phyloP scores from a whole-genome alignment of 495 filamentous ascomycete species.

The Penicillium nucicola region DNA sequence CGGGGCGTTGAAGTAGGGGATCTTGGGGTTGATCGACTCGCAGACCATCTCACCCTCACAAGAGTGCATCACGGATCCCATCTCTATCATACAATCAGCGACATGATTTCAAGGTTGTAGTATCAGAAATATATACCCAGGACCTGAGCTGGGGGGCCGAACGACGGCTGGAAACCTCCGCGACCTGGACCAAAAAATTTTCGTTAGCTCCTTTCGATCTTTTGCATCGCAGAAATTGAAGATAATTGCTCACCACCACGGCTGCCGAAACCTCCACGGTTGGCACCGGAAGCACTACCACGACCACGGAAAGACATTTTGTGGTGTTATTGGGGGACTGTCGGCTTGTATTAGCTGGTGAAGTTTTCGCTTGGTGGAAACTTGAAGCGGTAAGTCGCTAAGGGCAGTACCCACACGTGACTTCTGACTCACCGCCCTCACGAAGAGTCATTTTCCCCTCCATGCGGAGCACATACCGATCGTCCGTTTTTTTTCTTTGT shows the following conservation, averaged over 20 bases:
- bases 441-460: constrained; percentile 21
- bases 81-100: constrained; percentile 54
- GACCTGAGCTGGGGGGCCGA: constrained; percentile 65
- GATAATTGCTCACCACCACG: constrained; percentile 37
- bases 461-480: not conserved
- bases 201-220: constrained; percentile 29
- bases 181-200: constrained; percentile 50
- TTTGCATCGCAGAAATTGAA: not conserved
- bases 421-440: constrained; percentile 44
- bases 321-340: constrained; percentile 23
- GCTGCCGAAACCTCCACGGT: constrained; percentile 49
- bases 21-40: constrained; percentile 88
- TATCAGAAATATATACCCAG: constrained; percentile 45
- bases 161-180: constrained; percentile 61
- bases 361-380: constrained; percentile 52
- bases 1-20: constrained; percentile 98
- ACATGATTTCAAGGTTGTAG: not conserved
- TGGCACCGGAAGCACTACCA: constrained; percentile 44
- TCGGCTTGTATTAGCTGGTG: constrained; percentile 27
- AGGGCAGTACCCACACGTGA: constrained; percentile 35
- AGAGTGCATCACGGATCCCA: constrained; percentile 89
- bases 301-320: constrained; percentile 56
- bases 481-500: constrained; percentile 1
- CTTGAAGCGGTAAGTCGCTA: constrained; percentile 49
- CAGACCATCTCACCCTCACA: constrained; percentile 97